Evolutionary conservation across 257 asterid genomes (phyloP).

Genomic region (Voacanga thouarsii): DNA sequence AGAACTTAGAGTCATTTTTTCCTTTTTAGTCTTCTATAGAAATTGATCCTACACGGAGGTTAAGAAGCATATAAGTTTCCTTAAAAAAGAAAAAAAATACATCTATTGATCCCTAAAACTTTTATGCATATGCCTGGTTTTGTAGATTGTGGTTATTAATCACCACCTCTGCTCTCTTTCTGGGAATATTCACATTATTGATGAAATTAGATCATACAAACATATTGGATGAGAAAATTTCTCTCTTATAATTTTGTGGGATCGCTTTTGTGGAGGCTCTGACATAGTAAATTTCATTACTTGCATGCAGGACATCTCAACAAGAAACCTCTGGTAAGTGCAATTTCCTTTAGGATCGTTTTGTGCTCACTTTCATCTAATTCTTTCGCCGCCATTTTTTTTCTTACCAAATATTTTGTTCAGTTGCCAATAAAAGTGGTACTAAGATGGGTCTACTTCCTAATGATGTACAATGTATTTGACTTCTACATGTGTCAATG

Average conservation of each 20-base stretch:
- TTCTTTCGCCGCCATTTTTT: neutral
- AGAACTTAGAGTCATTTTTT: neutral
- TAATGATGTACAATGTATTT: neutral
- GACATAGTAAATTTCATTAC: constrained; percentile 25
- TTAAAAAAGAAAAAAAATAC: too few relatives aligned
- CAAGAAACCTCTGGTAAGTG: constrained; percentile 68
- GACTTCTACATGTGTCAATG: too few relatives aligned
- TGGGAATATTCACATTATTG: neutral
- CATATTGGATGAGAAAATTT: neutral
- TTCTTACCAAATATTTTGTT: neutral
- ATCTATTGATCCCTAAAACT: neutral
- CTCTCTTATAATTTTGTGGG: neutral
- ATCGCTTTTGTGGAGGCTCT: constrained; percentile 6
- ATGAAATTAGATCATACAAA: neutral
- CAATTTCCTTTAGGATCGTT: neutral
- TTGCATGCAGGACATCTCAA: constrained; percentile 67
- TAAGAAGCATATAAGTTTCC: neutral
- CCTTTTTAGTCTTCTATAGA: too few relatives aligned
- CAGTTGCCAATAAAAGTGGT: neutral
- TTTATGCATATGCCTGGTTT: neutral
- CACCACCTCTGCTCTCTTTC: neutral
- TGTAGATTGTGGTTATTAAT: neutral
- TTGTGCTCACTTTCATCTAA: constrained; percentile 3
- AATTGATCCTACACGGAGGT: too few relatives aligned
- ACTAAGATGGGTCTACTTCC: neutral